These are phyloP conservation scores for Clavaria fumosa DNA, from an alignment of 768 basidiomycete species.

Conservation along the genomic window DNA sequence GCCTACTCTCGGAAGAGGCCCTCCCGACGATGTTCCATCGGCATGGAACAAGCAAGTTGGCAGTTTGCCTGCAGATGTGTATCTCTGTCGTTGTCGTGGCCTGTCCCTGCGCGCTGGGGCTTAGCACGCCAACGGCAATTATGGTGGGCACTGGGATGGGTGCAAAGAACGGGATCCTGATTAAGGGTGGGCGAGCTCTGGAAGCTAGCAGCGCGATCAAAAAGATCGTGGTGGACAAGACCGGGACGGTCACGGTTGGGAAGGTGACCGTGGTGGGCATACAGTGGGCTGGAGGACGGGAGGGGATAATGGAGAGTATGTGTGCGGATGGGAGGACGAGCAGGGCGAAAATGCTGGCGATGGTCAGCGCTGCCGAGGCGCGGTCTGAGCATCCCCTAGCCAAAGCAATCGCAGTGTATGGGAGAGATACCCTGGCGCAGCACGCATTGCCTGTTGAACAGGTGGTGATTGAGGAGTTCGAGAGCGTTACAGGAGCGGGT, in stretches of 20 bases:
- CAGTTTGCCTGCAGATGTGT: slow-evolving; percentile 90
- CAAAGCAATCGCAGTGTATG: slow-evolving; percentile 77
- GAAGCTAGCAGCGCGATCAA: slow-evolving; percentile 80
- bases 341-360: slow-evolving; percentile 49
- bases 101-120: slow-evolving; percentile 92
- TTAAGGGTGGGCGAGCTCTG: slow-evolving; percentile 91
- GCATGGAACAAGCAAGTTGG: slow-evolving; percentile 72
- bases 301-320: slow-evolving; percentile 26
- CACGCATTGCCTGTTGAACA: slow-evolving; percentile 24
- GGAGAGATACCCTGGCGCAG: slow-evolving; percentile 42
- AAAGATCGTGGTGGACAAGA: slow-evolving; percentile 87
- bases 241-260: slow-evolving; percentile 93
- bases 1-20: slow-evolving; percentile 33
- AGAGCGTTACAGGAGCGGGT: slow-evolving; percentile 81
- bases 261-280: slow-evolving; percentile 70
- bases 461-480: slow-evolving; percentile 55
- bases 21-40: slow-evolving; percentile 77
- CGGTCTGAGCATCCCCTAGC: slow-evolving; percentile 95
- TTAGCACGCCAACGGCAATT: slow-evolving; percentile 94
- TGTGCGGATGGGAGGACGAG: slow-evolving; percentile 51
- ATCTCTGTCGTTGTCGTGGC: slow-evolving; percentile 97
- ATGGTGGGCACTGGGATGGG: slow-evolving; percentile 99
- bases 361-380: slow-evolving; percentile 78
- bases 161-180: slow-evolving; percentile 91
- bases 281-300: slow-evolving; percentile 36